Conservation (phyloP, 2,329 filamentous ascomycete genomes). For the Pezicula rhizophila region DNA sequence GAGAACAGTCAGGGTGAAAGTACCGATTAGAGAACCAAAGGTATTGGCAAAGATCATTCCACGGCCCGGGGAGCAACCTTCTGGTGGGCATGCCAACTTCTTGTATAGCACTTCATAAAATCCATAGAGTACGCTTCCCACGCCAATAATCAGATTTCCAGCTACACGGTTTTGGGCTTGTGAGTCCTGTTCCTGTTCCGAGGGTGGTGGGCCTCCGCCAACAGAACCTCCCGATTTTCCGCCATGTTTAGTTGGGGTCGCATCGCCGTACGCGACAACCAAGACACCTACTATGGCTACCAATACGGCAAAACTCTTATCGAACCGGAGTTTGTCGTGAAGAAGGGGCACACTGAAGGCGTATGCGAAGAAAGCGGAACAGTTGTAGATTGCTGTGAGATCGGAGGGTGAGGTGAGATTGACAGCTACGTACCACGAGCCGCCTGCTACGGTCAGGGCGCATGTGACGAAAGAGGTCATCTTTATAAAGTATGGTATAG, state of each 20-base stretch:
- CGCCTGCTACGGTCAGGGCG: slow-evolving; percentile 81
- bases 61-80: slow-evolving; percentile 76
- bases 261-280: slow-evolving; percentile 90
- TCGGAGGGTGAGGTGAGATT: slow-evolving; percentile 89
- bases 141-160: slow-evolving; percentile 87
- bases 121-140: slow-evolving; percentile 87
- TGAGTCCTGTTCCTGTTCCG: slow-evolving; percentile 28
- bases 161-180: slow-evolving; percentile 63
- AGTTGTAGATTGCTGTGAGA: slow-evolving; percentile 97
- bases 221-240: slow-evolving; percentile 48
- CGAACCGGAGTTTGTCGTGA: slow-evolving; percentile 73
- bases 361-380: slow-evolving; percentile 97
- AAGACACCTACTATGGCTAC: slow-evolving; percentile 87
- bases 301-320: slow-evolving; percentile 80
- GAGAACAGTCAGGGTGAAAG: slow-evolving; percentile 78
- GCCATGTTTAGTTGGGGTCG: slow-evolving; percentile 45
- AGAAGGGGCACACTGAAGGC: slow-evolving; percentile 90
- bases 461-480: slow-evolving; percentile 79
- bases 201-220: slow-evolving; percentile 32
- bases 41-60: slow-evolving; percentile 94
- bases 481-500: slow-evolving; percentile 67
- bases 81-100: slow-evolving; percentile 83
- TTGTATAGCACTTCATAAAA: slow-evolving; percentile 98
- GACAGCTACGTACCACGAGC: slow-evolving; percentile 94
- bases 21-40: slow-evolving; percentile 80